phyloP scores from a whole-genome alignment of 345 rosid species.

The Pistacia atlantica region DNA sequence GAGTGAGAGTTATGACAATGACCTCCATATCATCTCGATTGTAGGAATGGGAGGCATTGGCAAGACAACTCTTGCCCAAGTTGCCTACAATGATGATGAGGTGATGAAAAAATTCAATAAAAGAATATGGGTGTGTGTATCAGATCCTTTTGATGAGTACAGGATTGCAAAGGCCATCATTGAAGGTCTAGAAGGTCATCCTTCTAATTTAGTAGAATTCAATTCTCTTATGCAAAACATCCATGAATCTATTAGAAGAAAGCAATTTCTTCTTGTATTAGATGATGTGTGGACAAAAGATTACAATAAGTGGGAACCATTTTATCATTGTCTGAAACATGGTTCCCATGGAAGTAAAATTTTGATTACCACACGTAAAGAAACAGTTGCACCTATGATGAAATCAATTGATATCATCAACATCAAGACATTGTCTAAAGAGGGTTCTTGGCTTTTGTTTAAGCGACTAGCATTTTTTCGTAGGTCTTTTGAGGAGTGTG shows the following conservation, averaged over 20 bases:
- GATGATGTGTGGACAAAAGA: too few relatives aligned
- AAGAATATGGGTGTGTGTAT: conserved; percentile 4
- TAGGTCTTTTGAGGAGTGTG: neutral
- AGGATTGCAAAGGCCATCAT: neutral
- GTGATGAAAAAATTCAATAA: neutral
- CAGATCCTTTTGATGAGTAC: conserved; percentile 12
- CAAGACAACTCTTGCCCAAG: conserved; percentile 10
- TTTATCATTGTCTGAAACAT: too few relatives aligned
- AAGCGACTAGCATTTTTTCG: neutral
- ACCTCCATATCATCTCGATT: neutral
- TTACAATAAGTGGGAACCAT: too few relatives aligned
- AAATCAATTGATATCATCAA: neutral
- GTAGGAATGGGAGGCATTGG: conserved; percentile 9
- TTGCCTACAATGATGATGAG: neutral
- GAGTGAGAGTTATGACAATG: neutral
- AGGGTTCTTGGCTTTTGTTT: neutral
- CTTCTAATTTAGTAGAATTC: neutral
- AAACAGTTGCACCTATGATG: neutral
- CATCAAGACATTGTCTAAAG: neutral
- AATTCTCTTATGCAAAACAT: neutral
- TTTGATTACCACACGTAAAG: too few relatives aligned
- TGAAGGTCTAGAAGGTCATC: neutral
- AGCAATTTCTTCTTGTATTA: neutral
- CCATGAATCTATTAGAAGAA: neutral
- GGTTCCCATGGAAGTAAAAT: too few relatives aligned